A percentile compares a stretch with the other conserved stretches of the same genome.
Evolutionary conservation across 306 rosid genomes (phyloP).

Genomic region (Astragalus membranaceus): DNA sequence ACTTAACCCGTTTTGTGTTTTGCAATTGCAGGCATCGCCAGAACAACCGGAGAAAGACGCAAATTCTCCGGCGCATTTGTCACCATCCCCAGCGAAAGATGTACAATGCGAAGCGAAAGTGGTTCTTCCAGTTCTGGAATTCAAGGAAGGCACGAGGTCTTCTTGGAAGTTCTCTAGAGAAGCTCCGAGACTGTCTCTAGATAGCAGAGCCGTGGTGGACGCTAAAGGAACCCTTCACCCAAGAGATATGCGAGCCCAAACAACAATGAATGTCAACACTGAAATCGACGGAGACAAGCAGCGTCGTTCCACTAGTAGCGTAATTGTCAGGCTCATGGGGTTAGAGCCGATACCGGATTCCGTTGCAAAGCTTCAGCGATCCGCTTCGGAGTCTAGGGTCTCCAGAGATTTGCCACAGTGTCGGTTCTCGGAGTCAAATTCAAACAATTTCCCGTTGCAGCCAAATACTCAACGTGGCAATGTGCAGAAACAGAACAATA

Average conservation of each 20-base stretch:
- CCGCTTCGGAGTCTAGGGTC: conserved; percentile 85
- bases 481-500: conserved; percentile 13
- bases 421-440: conserved; percentile 42
- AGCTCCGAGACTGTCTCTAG: conserved; percentile 84
- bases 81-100: conserved; percentile 43
- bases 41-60: conserved; percentile 16
- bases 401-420: conserved; percentile 55
- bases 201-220: conserved; percentile 83
- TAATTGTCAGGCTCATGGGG: conserved; percentile 88
- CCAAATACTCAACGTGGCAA: conserved; percentile 26
- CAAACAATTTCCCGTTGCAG: conserved; percentile 29
- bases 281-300: conserved; percentile 44
- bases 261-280: neutral
- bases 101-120: conserved; percentile 20
- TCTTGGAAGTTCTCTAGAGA: conserved; percentile 90
- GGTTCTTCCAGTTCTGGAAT: conserved; percentile 41
- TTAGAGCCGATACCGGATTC: conserved; percentile 56
- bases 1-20: neutral
- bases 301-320: conserved; percentile 72
- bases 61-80: conserved; percentile 23
- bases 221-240: conserved; percentile 68
- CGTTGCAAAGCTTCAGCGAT: conserved; percentile 70
- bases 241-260: conserved; percentile 47
- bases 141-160: conserved; percentile 73
- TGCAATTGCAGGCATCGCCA: conserved; percentile 32